A percentile compares a stretch with the other conserved stretches of the same genome.
Conservation (phyloP, 73 alveolate species). For the Paramecium pentaurelia region DNA sequence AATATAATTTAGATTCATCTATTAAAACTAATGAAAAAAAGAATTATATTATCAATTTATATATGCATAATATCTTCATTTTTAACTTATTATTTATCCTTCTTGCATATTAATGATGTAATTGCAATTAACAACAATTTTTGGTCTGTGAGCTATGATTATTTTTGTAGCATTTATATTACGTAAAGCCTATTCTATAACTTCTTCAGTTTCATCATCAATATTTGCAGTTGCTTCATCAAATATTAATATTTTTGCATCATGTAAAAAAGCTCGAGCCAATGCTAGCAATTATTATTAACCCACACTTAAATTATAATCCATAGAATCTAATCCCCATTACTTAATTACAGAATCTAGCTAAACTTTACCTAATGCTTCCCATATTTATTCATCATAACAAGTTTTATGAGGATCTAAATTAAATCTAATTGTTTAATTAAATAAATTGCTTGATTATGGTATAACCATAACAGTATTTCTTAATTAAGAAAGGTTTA, state of each 20-base stretch:
- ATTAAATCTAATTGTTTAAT: constrained; percentile 30
- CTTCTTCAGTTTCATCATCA: neutral
- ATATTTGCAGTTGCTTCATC: constrained; percentile 49
- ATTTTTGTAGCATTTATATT: neutral
- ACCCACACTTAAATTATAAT: constrained; percentile 16
- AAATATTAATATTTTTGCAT: neutral
- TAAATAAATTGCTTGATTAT: neutral
- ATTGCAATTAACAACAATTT: neutral
- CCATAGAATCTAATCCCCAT: neutral
- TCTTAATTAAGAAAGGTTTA: neutral
- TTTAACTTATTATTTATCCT: neutral
- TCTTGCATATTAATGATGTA: neutral
- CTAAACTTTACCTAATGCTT: neutral
- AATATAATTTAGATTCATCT: neutral
- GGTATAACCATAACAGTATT: constrained; percentile 5
- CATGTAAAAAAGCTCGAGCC: neutral
- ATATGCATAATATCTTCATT: neutral
- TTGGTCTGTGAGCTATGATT: neutral
- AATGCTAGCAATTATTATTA: neutral
- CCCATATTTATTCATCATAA: constrained; percentile 1
- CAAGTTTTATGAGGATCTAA: constrained; percentile 35
- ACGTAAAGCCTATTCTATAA: neutral
- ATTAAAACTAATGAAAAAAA: no score
- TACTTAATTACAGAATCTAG: neutral
- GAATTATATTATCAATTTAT: neutral